Percentiles rank a stretch among this genome's conserved stretches.
phyloP scores from a whole-genome alignment of 148 eudicot species.

The Agrostemma githago region DNA sequence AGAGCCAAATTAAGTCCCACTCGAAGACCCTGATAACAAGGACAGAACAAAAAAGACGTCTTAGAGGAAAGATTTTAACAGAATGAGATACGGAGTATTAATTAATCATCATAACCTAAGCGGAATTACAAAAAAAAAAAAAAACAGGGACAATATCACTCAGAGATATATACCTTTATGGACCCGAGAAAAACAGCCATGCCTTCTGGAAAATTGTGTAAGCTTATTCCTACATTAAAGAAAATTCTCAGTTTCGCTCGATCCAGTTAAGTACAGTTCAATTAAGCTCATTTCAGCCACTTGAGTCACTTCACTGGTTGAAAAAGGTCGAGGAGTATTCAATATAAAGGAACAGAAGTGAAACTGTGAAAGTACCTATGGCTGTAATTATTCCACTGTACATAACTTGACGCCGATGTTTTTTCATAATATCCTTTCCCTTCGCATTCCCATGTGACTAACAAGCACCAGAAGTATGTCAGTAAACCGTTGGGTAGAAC shows the following conservation, averaged over 20 bases:
- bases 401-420: constrained; percentile 91
- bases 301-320: not conserved
- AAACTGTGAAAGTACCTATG: constrained; percentile 52
- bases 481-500: constrained; percentile 20
- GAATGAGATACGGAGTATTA: not conserved
- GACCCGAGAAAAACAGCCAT: constrained; percentile 99
- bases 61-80: constrained; percentile 1
- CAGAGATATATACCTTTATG: constrained; percentile 58
- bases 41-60: constrained; percentile 11
- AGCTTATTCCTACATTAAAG: constrained; percentile 68
- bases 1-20: constrained; percentile 94
- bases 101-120: not conserved
- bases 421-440: constrained; percentile 79
- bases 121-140: no score
- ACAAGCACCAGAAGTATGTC: constrained; percentile 33
- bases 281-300: not conserved
- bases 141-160: not conserved
- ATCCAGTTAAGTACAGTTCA: not conserved
- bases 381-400: constrained; percentile 96
- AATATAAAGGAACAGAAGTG: constrained; percentile 3
- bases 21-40: constrained; percentile 68
- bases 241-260: not conserved
- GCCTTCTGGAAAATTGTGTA: constrained; percentile 99
- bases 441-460: constrained; percentile 51
- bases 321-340: not conserved